These are phyloP conservation scores for Zygotorulaspora florentina DNA, from an alignment of 805 yeast genomes.

Conservation along the genomic window DNA sequence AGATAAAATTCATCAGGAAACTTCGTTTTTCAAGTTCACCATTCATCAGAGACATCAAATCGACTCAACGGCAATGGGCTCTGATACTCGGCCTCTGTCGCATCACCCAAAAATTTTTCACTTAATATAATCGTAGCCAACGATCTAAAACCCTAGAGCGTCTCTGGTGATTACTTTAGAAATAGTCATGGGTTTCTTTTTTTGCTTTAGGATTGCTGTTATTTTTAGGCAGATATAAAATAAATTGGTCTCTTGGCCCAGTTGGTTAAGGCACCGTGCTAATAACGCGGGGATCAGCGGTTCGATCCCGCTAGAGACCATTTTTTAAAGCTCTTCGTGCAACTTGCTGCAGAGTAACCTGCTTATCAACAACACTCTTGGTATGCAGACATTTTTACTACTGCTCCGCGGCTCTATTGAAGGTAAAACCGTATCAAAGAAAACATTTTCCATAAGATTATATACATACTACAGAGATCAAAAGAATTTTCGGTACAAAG, in stretches of 20 bases:
- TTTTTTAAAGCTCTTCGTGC: conserved; percentile 7
- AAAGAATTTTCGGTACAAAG: not conserved
- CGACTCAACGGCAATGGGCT: not conserved
- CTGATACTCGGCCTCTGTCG: not conserved
- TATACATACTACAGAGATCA: not conserved
- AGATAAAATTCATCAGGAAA: not conserved
- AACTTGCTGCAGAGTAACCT: not conserved
- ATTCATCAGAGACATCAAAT: not conserved
- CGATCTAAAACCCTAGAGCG: not conserved
- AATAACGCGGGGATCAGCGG: conserved; percentile 38
- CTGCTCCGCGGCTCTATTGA: too few species aligned
- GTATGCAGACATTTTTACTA: too few species aligned
- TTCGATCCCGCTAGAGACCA: conserved; percentile 37
- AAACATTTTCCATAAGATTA: not conserved
- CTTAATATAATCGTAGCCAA: not conserved
- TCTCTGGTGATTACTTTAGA: not conserved
- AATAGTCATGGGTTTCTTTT: not conserved
- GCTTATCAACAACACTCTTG: too few species aligned
- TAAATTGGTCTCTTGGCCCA: conserved; percentile 33
- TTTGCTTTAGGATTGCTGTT: too few species aligned
- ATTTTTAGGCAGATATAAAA: not conserved
- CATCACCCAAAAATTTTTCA: not conserved
- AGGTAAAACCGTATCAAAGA: not conserved
- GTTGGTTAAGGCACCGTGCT: conserved; percentile 38
- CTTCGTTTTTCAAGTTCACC: not conserved